Percentiles rank a stretch among this genome's conserved stretches.
Conservation (phyloP, 768 basidiomycete species). For the Favolaschia claudopus region DNA sequence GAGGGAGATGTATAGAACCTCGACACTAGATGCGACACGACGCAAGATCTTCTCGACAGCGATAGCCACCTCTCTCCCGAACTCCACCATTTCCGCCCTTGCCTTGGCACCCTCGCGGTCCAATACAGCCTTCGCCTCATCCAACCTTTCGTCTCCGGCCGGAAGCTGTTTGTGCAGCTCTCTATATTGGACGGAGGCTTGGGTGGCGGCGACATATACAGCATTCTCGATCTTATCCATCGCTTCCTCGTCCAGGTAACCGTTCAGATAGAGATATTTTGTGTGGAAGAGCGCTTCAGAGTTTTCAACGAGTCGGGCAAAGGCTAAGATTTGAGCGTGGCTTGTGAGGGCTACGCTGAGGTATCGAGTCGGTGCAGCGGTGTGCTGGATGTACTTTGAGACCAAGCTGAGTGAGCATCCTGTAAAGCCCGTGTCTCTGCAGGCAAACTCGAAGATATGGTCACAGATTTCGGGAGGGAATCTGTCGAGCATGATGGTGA, state of each 20-base stretch:
- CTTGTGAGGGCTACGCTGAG: slow-evolving; percentile 41
- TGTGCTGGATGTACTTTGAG: slow-evolving; percentile 37
- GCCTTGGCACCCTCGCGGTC: not conserved
- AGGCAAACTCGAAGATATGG: slow-evolving; percentile 42
- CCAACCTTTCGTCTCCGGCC: not conserved
- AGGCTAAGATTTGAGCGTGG: slow-evolving; percentile 31
- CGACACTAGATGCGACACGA: slow-evolving; percentile 29
- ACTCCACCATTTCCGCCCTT: not conserved
- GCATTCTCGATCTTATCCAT: not conserved
- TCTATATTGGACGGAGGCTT: not conserved
- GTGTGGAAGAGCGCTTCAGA: slow-evolving; percentile 33
- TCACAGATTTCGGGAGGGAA: slow-evolving; percentile 38
- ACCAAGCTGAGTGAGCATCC: slow-evolving; percentile 46
- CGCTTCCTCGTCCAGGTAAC: slow-evolving; percentile 21
- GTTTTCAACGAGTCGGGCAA: slow-evolving; percentile 32
- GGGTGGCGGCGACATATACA: not conserved
- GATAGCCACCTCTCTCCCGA: not conserved
- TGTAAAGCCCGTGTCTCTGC: slow-evolving; percentile 43
- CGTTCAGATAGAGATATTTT: slow-evolving; percentile 36
- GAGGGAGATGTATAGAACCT: slow-evolving; percentile 34
- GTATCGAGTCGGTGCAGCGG: slow-evolving; percentile 34
- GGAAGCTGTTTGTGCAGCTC: too few species aligned
- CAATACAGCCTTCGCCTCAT: not conserved
- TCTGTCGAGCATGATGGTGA: slow-evolving; percentile 16
- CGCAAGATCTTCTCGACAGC: slow-evolving; percentile 25